Percentiles rank a stretch among this genome's conserved stretches.
Conservation (phyloP, 345 rosid genomes). For the Arabidopsis thaliana region DNA sequence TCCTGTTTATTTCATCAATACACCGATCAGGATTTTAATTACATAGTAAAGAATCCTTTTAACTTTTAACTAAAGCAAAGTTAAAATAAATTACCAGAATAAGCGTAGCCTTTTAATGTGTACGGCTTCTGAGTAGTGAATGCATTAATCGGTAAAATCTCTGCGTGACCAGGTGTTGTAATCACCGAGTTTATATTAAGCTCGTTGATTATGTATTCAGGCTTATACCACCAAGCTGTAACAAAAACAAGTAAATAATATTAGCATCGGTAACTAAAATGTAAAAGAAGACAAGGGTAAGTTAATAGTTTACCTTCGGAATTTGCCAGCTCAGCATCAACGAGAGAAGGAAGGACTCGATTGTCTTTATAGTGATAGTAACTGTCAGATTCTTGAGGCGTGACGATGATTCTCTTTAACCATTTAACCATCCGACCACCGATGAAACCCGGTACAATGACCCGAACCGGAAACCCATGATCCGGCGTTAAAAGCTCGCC, state of each 20-base stretch:
- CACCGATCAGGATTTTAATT: background rate
- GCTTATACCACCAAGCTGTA: conserved; percentile 96
- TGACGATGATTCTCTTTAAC: conserved; percentile 79
- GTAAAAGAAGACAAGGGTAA: background rate
- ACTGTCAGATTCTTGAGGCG: conserved; percentile 72
- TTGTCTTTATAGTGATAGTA: conserved; percentile 86
- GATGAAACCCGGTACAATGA: conserved; percentile 86
- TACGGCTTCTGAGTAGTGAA: conserved; percentile 85
- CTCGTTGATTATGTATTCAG: conserved; percentile 86
- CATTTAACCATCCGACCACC: conserved; percentile 98
- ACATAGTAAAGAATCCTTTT: background rate
- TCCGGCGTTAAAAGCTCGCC: conserved; percentile 80
- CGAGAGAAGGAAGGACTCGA: conserved; percentile 83
- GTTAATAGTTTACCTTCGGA: conserved; percentile 61
- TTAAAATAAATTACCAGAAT: conserved; percentile 63
- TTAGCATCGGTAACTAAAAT: background rate
- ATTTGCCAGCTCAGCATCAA: conserved; percentile 87
- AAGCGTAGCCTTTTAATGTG: conserved; percentile 79
- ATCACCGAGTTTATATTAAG: conserved; percentile 87
- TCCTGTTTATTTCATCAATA: conserved; percentile 48
- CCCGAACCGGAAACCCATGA: conserved; percentile 89
- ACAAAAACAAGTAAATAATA: background rate
- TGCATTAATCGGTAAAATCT: conserved; percentile 79
- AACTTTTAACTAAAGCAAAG: no score
- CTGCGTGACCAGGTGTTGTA: conserved; percentile 86